Base-by-base conservation (phyloP, 768 basidiomycete genomes). In the Leucocoprinus birnbaumii region DNA sequence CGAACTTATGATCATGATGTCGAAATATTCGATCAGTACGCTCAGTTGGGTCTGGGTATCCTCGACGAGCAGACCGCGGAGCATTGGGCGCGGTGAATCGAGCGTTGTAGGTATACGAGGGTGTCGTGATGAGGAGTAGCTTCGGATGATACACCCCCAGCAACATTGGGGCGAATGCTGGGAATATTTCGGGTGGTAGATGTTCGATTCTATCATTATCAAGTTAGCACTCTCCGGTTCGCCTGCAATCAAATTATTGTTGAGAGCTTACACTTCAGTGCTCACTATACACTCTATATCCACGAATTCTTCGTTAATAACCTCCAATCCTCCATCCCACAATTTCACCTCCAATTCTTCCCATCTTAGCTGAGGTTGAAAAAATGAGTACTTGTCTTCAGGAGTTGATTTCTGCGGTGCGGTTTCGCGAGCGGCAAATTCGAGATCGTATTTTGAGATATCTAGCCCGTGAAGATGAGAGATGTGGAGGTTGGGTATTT, bases 1-100 rank as follows among this genome's bases (percentile, higher is more conserved):
- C 93, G 58, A 94, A 92, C 61, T 93, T 88, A 68, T 96, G 93
- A 60, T 94, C 93, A 21, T 69, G 56, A 64, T 95, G 91, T 19
- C 93, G 77, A 72, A 94, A 94, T 25, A 88, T 68, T 1, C 92
- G 81, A 45, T 78, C 64, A 0, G 91, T 94, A 16, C 88, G 80
- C 13, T 77, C 73, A 0, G 91, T 94, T 2, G 94, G 91, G 68
- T 95, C 93, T 0, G 68, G 74, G 64, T 68, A 84, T 0, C 88
- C 91, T 21, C 68, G 63, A 13, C 79, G 77, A 6, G 74, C 73
- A 3, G 73, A 69, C 35, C 73, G 65, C 3, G 70, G 69, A 0
- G 69, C 66, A 35, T 70, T 73, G 0, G 87, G 88, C 1, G 81
- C 66, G 0, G 83, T 79, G 72, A 91, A 93, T 1, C 85, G 82